Evolutionary conservation across 192 early-diverging fungal species (phyloP).

Genomic region (Paraglomus brasilianum): DNA sequence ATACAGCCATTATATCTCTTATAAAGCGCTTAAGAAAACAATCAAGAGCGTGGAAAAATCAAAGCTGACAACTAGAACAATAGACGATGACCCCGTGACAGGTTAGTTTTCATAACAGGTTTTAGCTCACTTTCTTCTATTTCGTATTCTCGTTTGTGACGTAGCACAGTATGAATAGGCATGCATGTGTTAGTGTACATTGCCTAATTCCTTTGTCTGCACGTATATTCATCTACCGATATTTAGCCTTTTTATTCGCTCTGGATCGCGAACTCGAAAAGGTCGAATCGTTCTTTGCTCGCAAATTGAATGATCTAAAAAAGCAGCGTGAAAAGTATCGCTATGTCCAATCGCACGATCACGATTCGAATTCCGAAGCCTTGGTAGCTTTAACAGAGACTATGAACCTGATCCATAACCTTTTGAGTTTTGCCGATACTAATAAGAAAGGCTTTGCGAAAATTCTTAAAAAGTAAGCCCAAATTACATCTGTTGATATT

Average conservation of each 20-base stretch:
- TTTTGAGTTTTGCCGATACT: constrained; percentile 52
- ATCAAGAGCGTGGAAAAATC: constrained; percentile 51
- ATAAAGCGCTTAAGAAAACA: constrained; percentile 79
- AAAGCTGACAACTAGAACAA: constrained; percentile 29
- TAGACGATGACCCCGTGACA: constrained; percentile 38
- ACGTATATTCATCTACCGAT: not conserved
- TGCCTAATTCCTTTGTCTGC: not conserved
- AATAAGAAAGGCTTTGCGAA: constrained; percentile 52
- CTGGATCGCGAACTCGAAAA: constrained; percentile 86
- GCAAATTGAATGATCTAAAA: constrained; percentile 68
- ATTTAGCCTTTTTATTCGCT: constrained; percentile 71
- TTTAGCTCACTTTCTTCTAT: constrained; percentile 12
- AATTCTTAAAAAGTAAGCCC: constrained; percentile 60
- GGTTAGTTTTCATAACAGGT: no score
- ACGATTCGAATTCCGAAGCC: constrained; percentile 43
- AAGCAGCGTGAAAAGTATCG: constrained; percentile 56
- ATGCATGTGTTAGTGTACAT: not conserved
- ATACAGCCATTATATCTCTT: constrained; percentile 49
- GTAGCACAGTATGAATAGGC: not conserved
- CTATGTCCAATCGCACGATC: constrained; percentile 34
- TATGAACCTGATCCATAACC: constrained; percentile 43
- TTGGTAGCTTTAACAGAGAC: constrained; percentile 47
- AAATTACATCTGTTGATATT: not conserved
- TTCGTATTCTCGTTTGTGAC: not conserved
- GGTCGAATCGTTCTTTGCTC: constrained; percentile 75